phyloP scores from a whole-genome alignment of 805 yeast species.

The Kluyveromyces aestuarii region DNA sequence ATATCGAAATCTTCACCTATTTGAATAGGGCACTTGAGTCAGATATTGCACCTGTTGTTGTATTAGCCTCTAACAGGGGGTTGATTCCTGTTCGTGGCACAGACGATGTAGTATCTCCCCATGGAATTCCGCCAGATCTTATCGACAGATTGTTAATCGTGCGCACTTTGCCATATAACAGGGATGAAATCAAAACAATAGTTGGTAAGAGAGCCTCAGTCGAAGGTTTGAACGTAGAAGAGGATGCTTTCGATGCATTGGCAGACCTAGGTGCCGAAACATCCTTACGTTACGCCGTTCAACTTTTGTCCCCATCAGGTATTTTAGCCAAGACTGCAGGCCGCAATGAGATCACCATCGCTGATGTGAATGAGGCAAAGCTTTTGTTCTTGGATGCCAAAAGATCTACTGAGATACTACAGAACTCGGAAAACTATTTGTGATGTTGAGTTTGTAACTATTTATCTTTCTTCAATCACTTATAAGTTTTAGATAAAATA shows the following conservation, averaged over 20 bases:
- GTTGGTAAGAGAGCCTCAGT: conserved; percentile 72
- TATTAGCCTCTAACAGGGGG: conserved; percentile 94
- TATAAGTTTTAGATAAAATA: background rate
- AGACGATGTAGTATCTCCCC: conserved; percentile 78
- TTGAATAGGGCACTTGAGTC: conserved; percentile 90
- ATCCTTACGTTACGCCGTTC: conserved; percentile 86
- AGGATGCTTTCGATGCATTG: conserved; percentile 65
- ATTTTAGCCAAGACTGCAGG: conserved; percentile 68
- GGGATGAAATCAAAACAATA: conserved; percentile 73
- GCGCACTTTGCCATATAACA: conserved; percentile 81
- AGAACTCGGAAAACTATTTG: conserved; percentile 28
- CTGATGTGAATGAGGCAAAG: conserved; percentile 80
- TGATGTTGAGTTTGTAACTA: conserved; percentile 7
- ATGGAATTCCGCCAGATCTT: conserved; percentile 94
- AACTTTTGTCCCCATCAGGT: conserved; percentile 84
- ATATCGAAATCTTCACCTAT: conserved; percentile 92
- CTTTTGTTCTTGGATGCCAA: conserved; percentile 76
- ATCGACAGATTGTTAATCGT: conserved; percentile 86
- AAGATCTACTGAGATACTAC: conserved; percentile 64
- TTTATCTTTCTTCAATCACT: background rate
- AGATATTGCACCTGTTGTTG: conserved; percentile 87
- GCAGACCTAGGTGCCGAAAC: conserved; percentile 67
- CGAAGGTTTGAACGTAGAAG: conserved; percentile 58
- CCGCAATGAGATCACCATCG: conserved; percentile 54
- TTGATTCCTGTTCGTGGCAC: conserved; percentile 88